Evolutionary conservation across 441 rosid species (phyloP), one percentile per base, ranked within the genome.

Genomic region (Brassica balearica): DNA sequence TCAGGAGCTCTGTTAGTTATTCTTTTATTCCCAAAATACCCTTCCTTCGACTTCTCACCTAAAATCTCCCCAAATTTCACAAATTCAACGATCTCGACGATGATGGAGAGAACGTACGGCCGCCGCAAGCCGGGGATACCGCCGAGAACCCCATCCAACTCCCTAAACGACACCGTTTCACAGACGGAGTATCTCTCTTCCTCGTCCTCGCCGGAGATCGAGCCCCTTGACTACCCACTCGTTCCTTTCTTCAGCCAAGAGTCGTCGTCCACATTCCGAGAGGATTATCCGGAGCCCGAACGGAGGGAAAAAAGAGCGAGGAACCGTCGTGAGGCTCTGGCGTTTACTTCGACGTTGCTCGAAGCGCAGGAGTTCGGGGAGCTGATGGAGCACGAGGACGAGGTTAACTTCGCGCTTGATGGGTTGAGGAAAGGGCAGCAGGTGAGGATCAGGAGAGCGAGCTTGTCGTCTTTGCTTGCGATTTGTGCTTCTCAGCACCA

Each of bases 361-460:
- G 98, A 96, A 85, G 90, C 98, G 5, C 99, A 96, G 88, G 98
- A 96, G 84, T 91, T 85, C 15, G 98, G 99, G 10, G 98, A 94
- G 87, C 87, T 92, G 92, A 96, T 94, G 98, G 99, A 94, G 85
- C 91, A 93, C 73, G 93, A 91, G 20, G 99, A 96, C 63, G 99
- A 96, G 89, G 96, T 96, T 71, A 91, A 94, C 85, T 96, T 92
- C 66, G 94, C 98, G 41, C 93, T 94, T 59, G 99, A 92, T 80
- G 98, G 98, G 78, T 78, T 96, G 72, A 81, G 80, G 86, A 88
- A 84, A 61, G 98, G 93, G 5, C 95, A 92, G 74, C 98, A 91
- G 32, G 67, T 86, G 68, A 88, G 97, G 88, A 91, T 91, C 80
- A 79, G 94, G 84, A 86, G 98, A 59, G 96, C 93, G 8, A 94